Base-by-base conservation (phyloP, 2,329 filamentous ascomycete genomes). In the Xylaria sp. region DNA sequence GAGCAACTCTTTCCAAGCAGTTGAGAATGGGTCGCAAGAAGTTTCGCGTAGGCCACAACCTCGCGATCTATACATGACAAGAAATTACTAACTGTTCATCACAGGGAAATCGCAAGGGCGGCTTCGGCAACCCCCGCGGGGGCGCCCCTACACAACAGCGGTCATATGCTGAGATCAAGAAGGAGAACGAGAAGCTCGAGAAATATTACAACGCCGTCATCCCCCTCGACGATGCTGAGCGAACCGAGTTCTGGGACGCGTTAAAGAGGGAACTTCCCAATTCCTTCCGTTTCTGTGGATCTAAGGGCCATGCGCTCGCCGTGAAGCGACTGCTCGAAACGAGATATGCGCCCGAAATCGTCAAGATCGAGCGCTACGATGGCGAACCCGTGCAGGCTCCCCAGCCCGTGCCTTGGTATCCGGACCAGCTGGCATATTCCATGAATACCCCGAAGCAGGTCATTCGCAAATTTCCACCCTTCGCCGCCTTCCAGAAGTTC, bases 391-490 rank as follows among this genome's bases (percentile, higher is more conserved):
- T 97, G 62, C 86, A 92, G 57, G 86, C 94, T 11, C 94, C 94
- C 8, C 81, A 85, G 69, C 83, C 90, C 1, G 88, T 99, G 52
- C 78, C 86, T 26, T 97, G 93, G 91, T 99, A 96, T 72, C 94
- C 94, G 39, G 92, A 97, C 69, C 85, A 91, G 68, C 86, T 99
- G 57, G 94, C 94, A 45, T 99, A 95, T 89, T 92, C 87, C 74
- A 97, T 97, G 92, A 96, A 92, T 42, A 97, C 93, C 5, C 91
- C 94, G 59, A 99, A 97, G 81, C 92, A 96, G 69, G 88, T 97
- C 62, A 84, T 99, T 59, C 89, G 94, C 66, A 92, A 92, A 70
- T 96, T 96, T 73, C 86, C 91, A 34, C 94, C 94, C 2, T 99
- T 99, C 71, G 88, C 92, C 45, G 89, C 90, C 22, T 97, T 99